These are phyloP conservation scores for Millerozyma miso DNA, from an alignment of 805 yeast species.

Conservation along the genomic window DNA sequence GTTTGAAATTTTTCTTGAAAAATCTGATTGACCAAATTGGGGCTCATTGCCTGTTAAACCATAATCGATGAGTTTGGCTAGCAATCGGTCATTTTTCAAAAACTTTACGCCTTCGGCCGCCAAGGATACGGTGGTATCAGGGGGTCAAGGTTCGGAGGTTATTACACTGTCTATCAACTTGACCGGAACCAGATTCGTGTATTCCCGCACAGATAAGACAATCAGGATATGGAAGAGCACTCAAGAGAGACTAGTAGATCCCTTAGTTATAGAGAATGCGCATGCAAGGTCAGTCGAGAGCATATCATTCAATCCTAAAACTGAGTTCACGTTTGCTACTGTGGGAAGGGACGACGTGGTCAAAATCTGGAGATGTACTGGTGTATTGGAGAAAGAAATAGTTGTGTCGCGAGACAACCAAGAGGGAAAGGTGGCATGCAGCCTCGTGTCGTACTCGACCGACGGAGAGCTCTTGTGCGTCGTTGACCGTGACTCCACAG, in stretches of 20 bases:
- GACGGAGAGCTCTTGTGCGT: slow-evolving; percentile 46
- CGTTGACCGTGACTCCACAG: slow-evolving; percentile 34
- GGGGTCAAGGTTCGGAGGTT: slow-evolving; percentile 25
- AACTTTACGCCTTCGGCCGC: slow-evolving; percentile 13
- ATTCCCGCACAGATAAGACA: slow-evolving; percentile 40
- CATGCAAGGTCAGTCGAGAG: slow-evolving; percentile 38
- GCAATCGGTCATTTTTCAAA: slow-evolving; percentile 17
- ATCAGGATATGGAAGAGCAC: slow-evolving; percentile 36
- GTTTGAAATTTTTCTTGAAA: neutral
- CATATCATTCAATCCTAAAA: slow-evolving; percentile 47
- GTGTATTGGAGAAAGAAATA: slow-evolving; percentile 27
- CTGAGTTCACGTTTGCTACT: slow-evolving; percentile 43
- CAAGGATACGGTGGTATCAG: slow-evolving; percentile 14
- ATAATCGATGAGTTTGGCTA: slow-evolving; percentile 2
- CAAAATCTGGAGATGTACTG: slow-evolving; percentile 44
- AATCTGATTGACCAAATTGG: neutral
- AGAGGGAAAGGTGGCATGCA: slow-evolving; percentile 9
- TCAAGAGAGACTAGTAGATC: slow-evolving; percentile 27
- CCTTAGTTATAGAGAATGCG: slow-evolving; percentile 36
- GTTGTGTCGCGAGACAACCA: slow-evolving; percentile 16
- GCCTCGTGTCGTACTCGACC: slow-evolving; percentile 34
- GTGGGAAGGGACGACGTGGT: slow-evolving; percentile 46
- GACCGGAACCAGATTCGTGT: slow-evolving; percentile 40
- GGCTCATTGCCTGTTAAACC: neutral
- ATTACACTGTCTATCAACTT: slow-evolving; percentile 35